Base-by-base conservation (phyloP, 2,329 filamentous ascomycete species). In the Stachybotrys echinatus region DNA sequence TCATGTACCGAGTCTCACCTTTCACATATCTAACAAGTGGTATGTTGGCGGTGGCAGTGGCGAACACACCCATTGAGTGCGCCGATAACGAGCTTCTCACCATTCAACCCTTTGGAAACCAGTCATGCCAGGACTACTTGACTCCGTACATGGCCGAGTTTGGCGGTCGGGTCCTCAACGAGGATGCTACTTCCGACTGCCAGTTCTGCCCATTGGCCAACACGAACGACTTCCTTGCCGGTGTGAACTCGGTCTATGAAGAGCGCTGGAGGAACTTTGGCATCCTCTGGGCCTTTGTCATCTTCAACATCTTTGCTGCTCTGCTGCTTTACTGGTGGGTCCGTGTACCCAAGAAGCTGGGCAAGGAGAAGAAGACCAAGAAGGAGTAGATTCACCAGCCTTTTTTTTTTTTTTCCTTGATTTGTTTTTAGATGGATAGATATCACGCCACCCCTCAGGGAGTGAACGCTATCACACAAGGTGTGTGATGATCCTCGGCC, bases 11-110 rank as follows among this genome's bases (percentile, higher is more conserved):
- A 44, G 71, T 91, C 45, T 90, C 85, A 0, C 90, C 91, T 0
- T 88, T 96, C 58, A 92, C 87, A 0, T 96, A 95, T 64, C 72
- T 94, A 17, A 81, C 92, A 22, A 78, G 79, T 10, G 88, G 84
- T 20, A 83, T 95, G 71, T 66, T 92, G 0, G 78, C 85, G 0
- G 80, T 80, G 1, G 88, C 81, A 3, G 71, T 95, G 5, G 87
- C 87, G 39, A 84, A 87, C 58, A 81, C 81, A 0, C 45, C 69
- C 0, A 83, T 92, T 27, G 57, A 64, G 0, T 96, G 91, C 65
- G 81, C 87, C 1, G 55, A 65, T 6, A 88, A 87, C 62, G 91
- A 96, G 65, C 76, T 81, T 52, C 73, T 89, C 20, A 63, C 69
- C n/a, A 85, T 96, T 61, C 65, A 80, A 10, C 84, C 89, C 0